Conservation (phyloP, 805 yeast species). For the Kluyveromyces dobzhanskii region DNA sequence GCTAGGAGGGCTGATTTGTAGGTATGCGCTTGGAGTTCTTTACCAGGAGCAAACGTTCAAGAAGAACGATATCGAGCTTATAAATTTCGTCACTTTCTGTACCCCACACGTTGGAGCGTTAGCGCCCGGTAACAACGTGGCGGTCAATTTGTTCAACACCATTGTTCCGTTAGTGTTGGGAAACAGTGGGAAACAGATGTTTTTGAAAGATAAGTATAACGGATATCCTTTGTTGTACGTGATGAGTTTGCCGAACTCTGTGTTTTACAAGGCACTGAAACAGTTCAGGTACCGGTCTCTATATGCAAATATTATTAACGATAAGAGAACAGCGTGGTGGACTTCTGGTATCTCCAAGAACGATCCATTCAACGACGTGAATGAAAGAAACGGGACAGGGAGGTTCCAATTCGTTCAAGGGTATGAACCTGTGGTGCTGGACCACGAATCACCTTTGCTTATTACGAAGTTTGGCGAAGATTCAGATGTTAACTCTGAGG, state of each 20-base stretch:
- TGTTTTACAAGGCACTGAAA: conserved; percentile 49
- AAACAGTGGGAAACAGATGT: conserved; percentile 66
- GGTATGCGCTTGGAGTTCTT: conserved; percentile 71
- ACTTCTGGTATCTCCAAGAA: conserved; percentile 60
- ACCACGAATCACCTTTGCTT: conserved; percentile 23
- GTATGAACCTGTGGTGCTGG: conserved; percentile 52
- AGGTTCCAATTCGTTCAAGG: conserved; percentile 39
- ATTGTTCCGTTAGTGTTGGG: conserved; percentile 62
- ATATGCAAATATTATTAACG: conserved; percentile 73
- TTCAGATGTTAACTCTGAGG: background rate
- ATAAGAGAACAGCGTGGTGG: conserved; percentile 76
- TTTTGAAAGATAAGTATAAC: conserved; percentile 42
- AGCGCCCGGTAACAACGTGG: conserved; percentile 47
- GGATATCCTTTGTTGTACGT: conserved; percentile 48
- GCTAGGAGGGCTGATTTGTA: conserved; percentile 71
- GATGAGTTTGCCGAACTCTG: conserved; percentile 57
- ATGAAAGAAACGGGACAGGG: conserved; percentile 37
- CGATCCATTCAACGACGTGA: conserved; percentile 48
- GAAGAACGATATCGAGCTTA: conserved; percentile 39
- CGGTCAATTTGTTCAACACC: conserved; percentile 49
- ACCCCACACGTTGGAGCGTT: conserved; percentile 64
- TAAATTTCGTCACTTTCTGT: conserved; percentile 53
- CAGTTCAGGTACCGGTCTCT: conserved; percentile 45
- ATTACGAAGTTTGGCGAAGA: background rate
- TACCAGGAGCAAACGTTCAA: conserved; percentile 44